Conservation (phyloP, 805 yeast species). For the Spathaspora arborariae region DNA sequence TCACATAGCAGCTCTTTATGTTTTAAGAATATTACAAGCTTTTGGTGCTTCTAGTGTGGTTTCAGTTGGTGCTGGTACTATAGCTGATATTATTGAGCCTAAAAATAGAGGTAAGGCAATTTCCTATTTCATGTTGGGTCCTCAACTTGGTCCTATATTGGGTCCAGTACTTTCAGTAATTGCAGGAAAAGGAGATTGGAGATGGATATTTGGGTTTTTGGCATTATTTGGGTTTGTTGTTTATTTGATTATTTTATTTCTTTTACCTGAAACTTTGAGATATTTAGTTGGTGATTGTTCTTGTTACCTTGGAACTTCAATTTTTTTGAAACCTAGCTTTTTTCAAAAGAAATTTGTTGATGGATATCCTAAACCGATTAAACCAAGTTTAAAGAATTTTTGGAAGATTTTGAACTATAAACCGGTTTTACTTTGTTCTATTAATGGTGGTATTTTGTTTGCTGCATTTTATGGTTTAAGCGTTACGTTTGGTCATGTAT, state of each 20-base stretch:
- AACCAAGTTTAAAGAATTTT: conserved; percentile 36
- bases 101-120: conserved; percentile 27
- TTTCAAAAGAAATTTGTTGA: conserved; percentile 19
- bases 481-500: conserved; percentile 43
- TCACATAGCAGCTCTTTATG: conserved; percentile 24
- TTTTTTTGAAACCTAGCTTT: conserved; percentile 25
- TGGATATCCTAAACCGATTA: conserved; percentile 43
- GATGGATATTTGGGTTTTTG: conserved; percentile 32
- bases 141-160: conserved; percentile 36
- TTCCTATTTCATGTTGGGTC: conserved; percentile 36
- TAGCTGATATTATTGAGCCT: conserved; percentile 31
- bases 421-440: conserved; percentile 45
- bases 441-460: conserved; percentile 48
- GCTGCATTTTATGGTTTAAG: conserved; percentile 52
- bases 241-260: conserved; percentile 20
- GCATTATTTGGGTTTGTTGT: conserved; percentile 24
- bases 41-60: conserved; percentile 35
- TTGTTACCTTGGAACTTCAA: conserved; percentile 11
- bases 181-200: conserved; percentile 26
- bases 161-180: conserved; percentile 31
- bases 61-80: conserved; percentile 35
- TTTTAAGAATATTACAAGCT: conserved; percentile 32
- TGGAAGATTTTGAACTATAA: conserved; percentile 32
- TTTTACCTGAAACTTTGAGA: conserved; percentile 39
- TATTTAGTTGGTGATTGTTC: conserved; percentile 36